A percentile compares a stretch with the other conserved stretches of the same genome.
Evolutionary conservation across 768 basidiomycete species (phyloP).

Genomic region (Tricholoma bakamatsutake): DNA sequence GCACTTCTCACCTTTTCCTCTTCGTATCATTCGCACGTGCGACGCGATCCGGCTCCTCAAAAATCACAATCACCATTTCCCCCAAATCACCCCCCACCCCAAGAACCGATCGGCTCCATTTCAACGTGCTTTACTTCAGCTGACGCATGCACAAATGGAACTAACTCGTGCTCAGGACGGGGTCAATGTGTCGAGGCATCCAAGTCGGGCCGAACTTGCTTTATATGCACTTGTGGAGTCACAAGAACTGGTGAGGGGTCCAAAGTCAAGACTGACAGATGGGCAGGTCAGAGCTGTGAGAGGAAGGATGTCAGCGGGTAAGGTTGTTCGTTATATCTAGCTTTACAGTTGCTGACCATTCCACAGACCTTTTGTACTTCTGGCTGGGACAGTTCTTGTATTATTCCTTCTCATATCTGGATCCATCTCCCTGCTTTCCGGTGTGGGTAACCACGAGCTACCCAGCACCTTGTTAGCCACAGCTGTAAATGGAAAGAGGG

Average conservation of each 20-base stretch:
- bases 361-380: constrained; percentile 64
- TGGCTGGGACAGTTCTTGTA: constrained; percentile 61
- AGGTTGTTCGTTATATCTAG: constrained; percentile 23
- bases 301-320: constrained; percentile 78
- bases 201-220: constrained; percentile 53
- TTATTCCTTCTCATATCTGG: constrained; percentile 63
- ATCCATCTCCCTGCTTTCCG: constrained; percentile 59
- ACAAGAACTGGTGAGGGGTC: constrained; percentile 44
- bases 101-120: constrained; percentile 50
- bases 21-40: constrained; percentile 15
- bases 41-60: constrained; percentile 35
- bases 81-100: constrained; percentile 32
- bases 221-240: constrained; percentile 45
- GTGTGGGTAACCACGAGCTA: constrained; percentile 53
- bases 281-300: constrained; percentile 76
- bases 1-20: constrained; percentile 49
- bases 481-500: constrained; percentile 46
- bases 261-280: constrained; percentile 52
- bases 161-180: constrained; percentile 61
- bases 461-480: constrained; percentile 73
- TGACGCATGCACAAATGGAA: constrained; percentile 55
- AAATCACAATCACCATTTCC: constrained; percentile 46
- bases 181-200: constrained; percentile 59
- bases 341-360: constrained; percentile 6
- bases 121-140: constrained; percentile 57